phyloP scores from a whole-genome alignment of 2,329 filamentous ascomycete genomes.

The Sphaerulina vaccinii region DNA sequence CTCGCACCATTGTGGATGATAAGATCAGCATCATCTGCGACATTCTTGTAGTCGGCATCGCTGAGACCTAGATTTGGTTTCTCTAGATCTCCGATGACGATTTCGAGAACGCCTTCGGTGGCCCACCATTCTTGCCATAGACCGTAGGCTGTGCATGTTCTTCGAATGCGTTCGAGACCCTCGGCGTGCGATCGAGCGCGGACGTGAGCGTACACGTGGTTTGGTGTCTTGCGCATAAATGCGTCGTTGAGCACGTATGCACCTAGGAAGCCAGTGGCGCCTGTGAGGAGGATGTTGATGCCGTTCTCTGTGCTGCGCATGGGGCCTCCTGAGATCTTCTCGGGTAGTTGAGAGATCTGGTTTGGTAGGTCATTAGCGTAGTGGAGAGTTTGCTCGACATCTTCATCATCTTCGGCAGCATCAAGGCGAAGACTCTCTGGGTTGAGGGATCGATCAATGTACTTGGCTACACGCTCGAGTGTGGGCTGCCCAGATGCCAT shows the following conservation, averaged over 20 bases:
- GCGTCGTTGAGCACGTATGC: conserved; percentile 76
- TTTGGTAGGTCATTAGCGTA: conserved; percentile 56
- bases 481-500: conserved; percentile 67
- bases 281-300: conserved; percentile 70
- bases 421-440: conserved; percentile 49
- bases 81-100: conserved; percentile 71
- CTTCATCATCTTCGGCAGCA: conserved; percentile 50
- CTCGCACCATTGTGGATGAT: conserved; percentile 77
- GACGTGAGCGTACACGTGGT: conserved; percentile 71
- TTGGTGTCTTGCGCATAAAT: conserved; percentile 55
- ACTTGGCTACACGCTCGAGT: conserved; percentile 55
- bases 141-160: conserved; percentile 72
- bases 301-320: conserved; percentile 31
- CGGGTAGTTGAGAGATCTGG: conserved; percentile 52
- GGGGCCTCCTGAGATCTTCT: conserved; percentile 30
- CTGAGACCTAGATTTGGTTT: conserved; percentile 72
- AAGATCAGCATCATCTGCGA: conserved; percentile 66
- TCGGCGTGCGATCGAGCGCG: conserved; percentile 63
- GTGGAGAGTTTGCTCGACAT: conserved; percentile 48
- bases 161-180: conserved; percentile 63
- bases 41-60: conserved; percentile 60
- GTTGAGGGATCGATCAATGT: conserved; percentile 52
- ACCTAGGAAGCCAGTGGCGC: conserved; percentile 85
- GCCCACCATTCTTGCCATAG: conserved; percentile 73
- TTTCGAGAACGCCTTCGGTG: conserved; percentile 55